Conservation (phyloP, 805 yeast species). For the Babjeviella inositovora region DNA sequence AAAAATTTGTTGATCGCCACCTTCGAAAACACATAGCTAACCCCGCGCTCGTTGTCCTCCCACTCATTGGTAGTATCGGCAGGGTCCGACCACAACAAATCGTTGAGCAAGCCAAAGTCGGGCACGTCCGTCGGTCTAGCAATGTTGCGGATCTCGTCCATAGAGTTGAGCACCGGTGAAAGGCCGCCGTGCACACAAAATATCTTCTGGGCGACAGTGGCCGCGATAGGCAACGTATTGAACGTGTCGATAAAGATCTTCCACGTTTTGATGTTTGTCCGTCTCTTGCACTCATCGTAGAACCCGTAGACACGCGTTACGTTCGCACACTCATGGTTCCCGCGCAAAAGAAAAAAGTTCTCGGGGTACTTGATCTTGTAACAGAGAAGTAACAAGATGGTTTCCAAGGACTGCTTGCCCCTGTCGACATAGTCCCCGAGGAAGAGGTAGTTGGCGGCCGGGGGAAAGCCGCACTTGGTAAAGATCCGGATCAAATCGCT, state of each 20-base stretch:
- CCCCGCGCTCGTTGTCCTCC: slow-evolving; percentile 83
- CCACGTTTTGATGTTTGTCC: slow-evolving; percentile 90
- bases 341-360: slow-evolving; percentile 81
- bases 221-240: slow-evolving; percentile 90
- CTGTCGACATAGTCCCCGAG: slow-evolving; percentile 96
- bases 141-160: slow-evolving; percentile 62
- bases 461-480: slow-evolving; percentile 95
- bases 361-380: slow-evolving; percentile 96
- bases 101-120: slow-evolving; percentile 66
- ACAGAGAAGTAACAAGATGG: slow-evolving; percentile 73
- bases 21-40: slow-evolving; percentile 64
- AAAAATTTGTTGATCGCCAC: slow-evolving; percentile 69
- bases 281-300: slow-evolving; percentile 93
- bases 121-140: slow-evolving; percentile 81
- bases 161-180: slow-evolving; percentile 54
- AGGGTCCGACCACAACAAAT: slow-evolving; percentile 74
- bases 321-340: slow-evolving; percentile 96
- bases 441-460: slow-evolving; percentile 80
- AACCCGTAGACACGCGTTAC: slow-evolving; percentile 95
- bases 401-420: slow-evolving; percentile 91
- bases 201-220: slow-evolving; percentile 87
- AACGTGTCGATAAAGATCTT: slow-evolving; percentile 86
- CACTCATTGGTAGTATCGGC: slow-evolving; percentile 72
- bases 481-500: slow-evolving; percentile 82
- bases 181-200: slow-evolving; percentile 85